phyloP scores from a whole-genome alignment of 352 stramenopile species.

The Globisporangium iwayamae region DNA sequence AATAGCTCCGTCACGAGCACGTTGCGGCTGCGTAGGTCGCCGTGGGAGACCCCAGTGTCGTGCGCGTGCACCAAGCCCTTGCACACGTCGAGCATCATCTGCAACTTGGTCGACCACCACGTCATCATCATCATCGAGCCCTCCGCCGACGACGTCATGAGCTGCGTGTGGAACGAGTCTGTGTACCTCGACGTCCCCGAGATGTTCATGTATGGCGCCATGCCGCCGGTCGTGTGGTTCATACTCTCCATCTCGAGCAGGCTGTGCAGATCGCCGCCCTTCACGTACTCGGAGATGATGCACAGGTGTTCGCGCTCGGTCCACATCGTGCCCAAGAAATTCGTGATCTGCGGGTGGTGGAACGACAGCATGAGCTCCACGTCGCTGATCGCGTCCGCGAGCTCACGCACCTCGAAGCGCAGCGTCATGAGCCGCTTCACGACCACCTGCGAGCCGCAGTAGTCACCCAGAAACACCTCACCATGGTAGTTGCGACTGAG shows the following conservation, averaged over 20 bases:
- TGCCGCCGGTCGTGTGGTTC: conserved; percentile 18
- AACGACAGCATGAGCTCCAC: conserved; percentile 58
- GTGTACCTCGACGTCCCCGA: background rate
- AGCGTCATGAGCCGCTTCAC: conserved; percentile 70
- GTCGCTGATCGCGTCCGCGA: conserved; percentile 69
- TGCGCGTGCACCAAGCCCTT: conserved; percentile 54
- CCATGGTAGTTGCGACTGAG: conserved; percentile 50
- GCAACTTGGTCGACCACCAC: conserved; percentile 40
- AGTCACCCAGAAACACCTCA: conserved; percentile 63
- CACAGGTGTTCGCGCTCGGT: conserved; percentile 56
- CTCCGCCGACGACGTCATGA: conserved; percentile 11
- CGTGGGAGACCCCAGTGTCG: conserved; percentile 44
- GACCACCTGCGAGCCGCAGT: conserved; percentile 51
- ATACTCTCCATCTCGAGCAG: conserved; percentile 52
- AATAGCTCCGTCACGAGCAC: conserved; percentile 57
- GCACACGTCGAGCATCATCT: conserved; percentile 57
- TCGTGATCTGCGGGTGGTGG: conserved; percentile 64
- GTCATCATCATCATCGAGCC: conserved; percentile 26
- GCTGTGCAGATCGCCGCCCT: conserved; percentile 47
- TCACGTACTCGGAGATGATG: conserved; percentile 67
- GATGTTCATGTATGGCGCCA: conserved; percentile 6
- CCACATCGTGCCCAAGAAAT: conserved; percentile 73
- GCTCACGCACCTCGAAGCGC: conserved; percentile 48
- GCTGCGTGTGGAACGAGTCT: conserved; percentile 12
- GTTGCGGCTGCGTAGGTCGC: conserved; percentile 66